Percentiles rank a stretch among this genome's conserved stretches.
These are phyloP conservation scores for Salix dunnii DNA, from an alignment of 345 rosid genomes.

Conservation along the genomic window DNA sequence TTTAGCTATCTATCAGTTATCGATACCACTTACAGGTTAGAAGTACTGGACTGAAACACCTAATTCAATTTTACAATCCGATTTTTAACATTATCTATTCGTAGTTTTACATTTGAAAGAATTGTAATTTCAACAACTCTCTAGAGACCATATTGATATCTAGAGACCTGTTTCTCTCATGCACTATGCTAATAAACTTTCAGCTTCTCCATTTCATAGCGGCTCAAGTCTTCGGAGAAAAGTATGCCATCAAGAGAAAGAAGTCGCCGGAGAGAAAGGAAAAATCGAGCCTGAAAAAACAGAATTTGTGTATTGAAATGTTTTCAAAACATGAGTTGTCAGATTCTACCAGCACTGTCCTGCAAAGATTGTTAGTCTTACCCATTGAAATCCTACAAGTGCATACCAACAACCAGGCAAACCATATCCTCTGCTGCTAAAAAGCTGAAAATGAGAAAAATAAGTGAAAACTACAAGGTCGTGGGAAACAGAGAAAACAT, in stretches of 20 bases:
- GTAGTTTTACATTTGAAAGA: too few relatives aligned
- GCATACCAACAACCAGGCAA: slow-evolving; percentile 68
- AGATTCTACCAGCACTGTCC: background rate
- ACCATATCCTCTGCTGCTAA: slow-evolving; percentile 56
- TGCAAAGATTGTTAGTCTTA: slow-evolving; percentile 19
- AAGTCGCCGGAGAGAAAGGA: slow-evolving; percentile 54
- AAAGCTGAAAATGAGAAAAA: slow-evolving; percentile 33
- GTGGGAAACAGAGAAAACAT: background rate
- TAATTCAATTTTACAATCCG: too few relatives aligned
- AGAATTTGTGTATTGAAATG: background rate
- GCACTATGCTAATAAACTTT: slow-evolving; percentile 34
- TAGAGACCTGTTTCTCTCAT: too few relatives aligned
- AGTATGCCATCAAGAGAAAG: slow-evolving; percentile 52
- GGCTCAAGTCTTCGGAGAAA: slow-evolving; percentile 44
- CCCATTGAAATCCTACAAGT: slow-evolving; percentile 77
- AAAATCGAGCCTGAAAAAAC: slow-evolving; percentile 57
- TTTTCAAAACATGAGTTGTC: background rate
- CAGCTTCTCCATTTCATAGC: slow-evolving; percentile 32
- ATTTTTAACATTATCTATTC: too few relatives aligned
- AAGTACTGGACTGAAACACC: background rate
- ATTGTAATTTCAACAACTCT: too few relatives aligned
- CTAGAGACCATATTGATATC: too few relatives aligned
- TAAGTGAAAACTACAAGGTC: background rate
- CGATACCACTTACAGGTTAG: background rate
- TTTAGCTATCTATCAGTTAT: background rate